A percentile compares a stretch with the other conserved stretches of the same genome.
These are phyloP conservation scores for Aureobasidium sp. DNA, from an alignment of 2,329 filamentous ascomycete genomes.

Conservation along the genomic window DNA sequence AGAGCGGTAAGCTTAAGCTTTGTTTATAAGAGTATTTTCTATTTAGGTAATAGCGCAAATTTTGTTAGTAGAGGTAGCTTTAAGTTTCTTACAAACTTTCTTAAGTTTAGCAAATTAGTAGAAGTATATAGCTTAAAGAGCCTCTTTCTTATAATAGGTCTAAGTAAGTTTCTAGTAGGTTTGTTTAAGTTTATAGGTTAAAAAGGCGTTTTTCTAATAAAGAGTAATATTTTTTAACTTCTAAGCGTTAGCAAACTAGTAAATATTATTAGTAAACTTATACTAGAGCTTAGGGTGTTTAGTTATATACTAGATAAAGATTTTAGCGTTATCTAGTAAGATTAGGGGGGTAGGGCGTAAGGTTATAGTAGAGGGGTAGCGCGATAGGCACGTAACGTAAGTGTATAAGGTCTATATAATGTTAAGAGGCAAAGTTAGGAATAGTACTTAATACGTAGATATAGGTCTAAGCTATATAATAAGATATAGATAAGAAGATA, in stretches of 20 bases:
- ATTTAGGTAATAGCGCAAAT: background rate
- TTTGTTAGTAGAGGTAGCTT: background rate
- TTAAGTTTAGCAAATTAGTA: background rate
- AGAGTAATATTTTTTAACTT: background rate
- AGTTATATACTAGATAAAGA: background rate
- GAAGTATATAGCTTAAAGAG: background rate
- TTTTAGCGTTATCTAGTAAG: background rate
- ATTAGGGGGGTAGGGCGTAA: background rate
- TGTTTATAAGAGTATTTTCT: background rate
- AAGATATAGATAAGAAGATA: no score
- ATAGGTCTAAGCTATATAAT: no score
- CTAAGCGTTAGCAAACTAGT: background rate
- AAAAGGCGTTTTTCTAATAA: background rate
- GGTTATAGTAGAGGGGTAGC: background rate
- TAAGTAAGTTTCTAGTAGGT: background rate
- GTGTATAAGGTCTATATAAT: constrained; percentile 3
- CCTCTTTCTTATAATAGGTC: background rate
- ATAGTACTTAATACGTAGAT: no score
- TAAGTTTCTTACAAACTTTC: background rate
- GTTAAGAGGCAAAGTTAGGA: background rate
- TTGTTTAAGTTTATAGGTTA: background rate
- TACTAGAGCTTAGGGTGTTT: background rate
- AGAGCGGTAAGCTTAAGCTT: background rate
- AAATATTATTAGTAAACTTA: background rate
- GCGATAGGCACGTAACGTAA: background rate